phyloP scores from a whole-genome alignment of 2,329 filamentous ascomycete genomes.

The Aciculosporium take region DNA sequence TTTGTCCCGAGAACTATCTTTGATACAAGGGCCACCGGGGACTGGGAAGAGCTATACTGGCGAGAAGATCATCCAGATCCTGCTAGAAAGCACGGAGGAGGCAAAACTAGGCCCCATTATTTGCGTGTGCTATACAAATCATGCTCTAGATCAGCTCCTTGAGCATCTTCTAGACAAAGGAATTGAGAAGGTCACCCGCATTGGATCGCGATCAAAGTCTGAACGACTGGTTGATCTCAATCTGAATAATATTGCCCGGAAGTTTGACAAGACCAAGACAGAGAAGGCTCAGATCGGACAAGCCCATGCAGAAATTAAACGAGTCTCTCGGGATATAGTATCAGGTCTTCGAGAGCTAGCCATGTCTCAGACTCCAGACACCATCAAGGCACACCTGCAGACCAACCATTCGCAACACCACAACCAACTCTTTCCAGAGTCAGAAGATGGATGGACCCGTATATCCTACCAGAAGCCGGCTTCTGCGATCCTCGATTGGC shows the following conservation, averaged over 20 bases:
- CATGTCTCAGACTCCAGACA: not conserved
- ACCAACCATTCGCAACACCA: not conserved
- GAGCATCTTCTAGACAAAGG: constrained; percentile 40
- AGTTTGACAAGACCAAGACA: constrained; percentile 21
- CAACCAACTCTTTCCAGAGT: not conserved
- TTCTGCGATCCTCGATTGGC: not conserved
- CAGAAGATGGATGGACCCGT: not conserved
- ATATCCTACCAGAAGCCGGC: not conserved
- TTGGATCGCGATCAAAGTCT: constrained; percentile 45
- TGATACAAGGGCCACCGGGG: constrained; percentile 58
- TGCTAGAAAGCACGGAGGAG: constrained; percentile 28
- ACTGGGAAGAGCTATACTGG: constrained; percentile 55
- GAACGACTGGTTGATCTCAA: constrained; percentile 35
- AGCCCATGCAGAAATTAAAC: not conserved
- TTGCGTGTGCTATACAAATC: constrained; percentile 35
- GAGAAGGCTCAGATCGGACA: constrained; percentile 21
- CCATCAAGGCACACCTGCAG: not conserved
- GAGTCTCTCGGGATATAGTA: not conserved
- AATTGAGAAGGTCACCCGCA: constrained; percentile 40
- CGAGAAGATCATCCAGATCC: constrained; percentile 39
- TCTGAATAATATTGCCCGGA: constrained; percentile 25
- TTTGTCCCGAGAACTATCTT: constrained; percentile 35
- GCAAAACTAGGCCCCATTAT: constrained; percentile 35
- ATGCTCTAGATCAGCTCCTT: constrained; percentile 41
- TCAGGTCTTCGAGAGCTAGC: not conserved